Conservation (phyloP, 306 rosid genomes). For the Ammopiptanthus mongolicus region DNA sequence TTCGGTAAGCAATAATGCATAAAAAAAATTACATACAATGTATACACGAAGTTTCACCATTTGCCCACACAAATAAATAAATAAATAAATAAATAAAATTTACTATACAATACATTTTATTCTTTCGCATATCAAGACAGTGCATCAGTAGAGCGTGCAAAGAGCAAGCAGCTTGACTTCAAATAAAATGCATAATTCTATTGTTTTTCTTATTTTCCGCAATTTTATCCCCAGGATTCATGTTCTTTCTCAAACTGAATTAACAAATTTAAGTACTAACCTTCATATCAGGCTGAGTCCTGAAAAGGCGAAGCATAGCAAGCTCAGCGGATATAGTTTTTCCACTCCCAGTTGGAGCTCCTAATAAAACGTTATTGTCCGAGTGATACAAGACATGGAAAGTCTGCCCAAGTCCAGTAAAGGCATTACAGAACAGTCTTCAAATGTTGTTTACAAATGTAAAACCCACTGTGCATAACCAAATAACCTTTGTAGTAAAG, state of each 20-base stretch:
- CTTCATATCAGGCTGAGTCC: constrained; percentile 96
- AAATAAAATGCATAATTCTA: neutral
- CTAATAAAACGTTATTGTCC: constrained; percentile 82
- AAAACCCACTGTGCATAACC: constrained; percentile 6
- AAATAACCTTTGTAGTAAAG: constrained; percentile 16
- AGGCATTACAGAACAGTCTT: constrained; percentile 6
- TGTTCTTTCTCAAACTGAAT: neutral
- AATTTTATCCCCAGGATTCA: neutral
- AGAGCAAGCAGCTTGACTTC: constrained; percentile 12
- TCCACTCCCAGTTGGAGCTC: constrained; percentile 99
- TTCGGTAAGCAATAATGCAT: neutral
- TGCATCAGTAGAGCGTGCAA: neutral
- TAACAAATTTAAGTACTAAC: constrained; percentile 34
- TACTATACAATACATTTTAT: neutral
- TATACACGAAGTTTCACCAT: neutral
- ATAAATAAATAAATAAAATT: constrained; percentile 1
- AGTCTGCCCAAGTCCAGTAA: constrained; percentile 52
- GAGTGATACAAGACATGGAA: constrained; percentile 90
- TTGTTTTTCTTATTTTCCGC: neutral
- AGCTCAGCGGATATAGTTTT: constrained; percentile 99
- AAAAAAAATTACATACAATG: neutral
- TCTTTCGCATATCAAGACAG: neutral
- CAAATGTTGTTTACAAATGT: neutral
- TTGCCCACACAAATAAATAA: neutral
- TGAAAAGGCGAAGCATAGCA: constrained; percentile 91